Evolutionary conservation across 106 monocot genomes (phyloP).

Genomic region (Hemerocallis citrina): DNA sequence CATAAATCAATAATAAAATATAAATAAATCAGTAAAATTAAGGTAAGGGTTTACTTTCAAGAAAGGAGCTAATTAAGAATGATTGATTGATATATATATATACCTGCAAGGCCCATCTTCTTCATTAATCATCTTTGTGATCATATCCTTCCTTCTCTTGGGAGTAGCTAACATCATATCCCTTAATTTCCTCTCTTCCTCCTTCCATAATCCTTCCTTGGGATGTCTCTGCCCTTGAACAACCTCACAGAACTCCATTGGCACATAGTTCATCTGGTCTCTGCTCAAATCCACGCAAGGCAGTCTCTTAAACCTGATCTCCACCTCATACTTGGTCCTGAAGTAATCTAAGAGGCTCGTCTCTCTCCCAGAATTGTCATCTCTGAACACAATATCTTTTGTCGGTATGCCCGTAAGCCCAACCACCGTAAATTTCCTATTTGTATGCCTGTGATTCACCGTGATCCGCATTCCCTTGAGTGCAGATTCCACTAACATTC

Average conservation of each 20-base stretch:
- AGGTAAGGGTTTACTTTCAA: not conserved
- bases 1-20: no score
- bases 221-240: conserved; percentile 23
- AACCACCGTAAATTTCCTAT: conserved; percentile 10
- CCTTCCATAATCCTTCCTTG: conserved; percentile 10
- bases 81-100: no score
- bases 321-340: conserved; percentile 4
- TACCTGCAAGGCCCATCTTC: conserved; percentile 32
- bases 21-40: not conserved
- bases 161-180: conserved; percentile 9
- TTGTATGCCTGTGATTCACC: conserved; percentile 18
- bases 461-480: conserved; percentile 10
- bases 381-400: conserved; percentile 14
- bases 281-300: conserved; percentile 39
- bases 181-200: conserved; percentile 20
- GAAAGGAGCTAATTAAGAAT: no score
- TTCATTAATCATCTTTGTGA: conserved; percentile 12
- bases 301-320: conserved; percentile 15
- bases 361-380: conserved; percentile 5
- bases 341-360: conserved; percentile 26
- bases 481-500: not conserved
- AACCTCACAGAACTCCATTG: conserved; percentile 36
- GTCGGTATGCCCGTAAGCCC: conserved; percentile 13
- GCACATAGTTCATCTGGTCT: conserved; percentile 26
- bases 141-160: conserved; percentile 6